Evolutionary conservation across 2,329 filamentous ascomycete species (phyloP), one percentile per base, ranked within the genome.

Genomic region (Sporothrix globosa): DNA sequence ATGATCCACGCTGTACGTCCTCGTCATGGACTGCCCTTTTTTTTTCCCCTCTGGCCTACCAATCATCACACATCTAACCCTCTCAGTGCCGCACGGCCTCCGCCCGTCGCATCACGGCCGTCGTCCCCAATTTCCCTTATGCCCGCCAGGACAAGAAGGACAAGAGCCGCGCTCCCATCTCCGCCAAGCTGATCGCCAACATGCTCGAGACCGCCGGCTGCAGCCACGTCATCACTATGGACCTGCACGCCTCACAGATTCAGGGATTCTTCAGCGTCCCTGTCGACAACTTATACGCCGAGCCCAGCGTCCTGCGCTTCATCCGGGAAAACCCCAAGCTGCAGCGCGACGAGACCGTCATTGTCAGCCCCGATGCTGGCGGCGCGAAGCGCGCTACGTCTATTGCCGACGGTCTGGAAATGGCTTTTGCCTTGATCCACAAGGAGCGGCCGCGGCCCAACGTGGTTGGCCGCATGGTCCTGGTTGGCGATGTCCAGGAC

Each of bases 131-230:
- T 82, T 98, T 97, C 82, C 94, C 94, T 39, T 98, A 98, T 78
- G 94, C 95, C 17, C 90, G 95, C 66, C 95, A 98, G 82, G 96
- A 98, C 81, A 98, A 98, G 85, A 98, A 98, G 83, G 74, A 75
- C 69, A 74, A 74, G 69, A 73, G 72, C 68, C 71, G 95, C 74
- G 95, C 96, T n/a, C 95, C 96, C 53, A 99, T 98, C 80, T 96
- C 92, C 54, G 95, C 95, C 27, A 96, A 96, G 80, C 86, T 98
- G 69, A 96, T 97, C 82, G 95, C 95, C 71, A 97, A 98, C 82
- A 97, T 98, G 94, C 86, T 98, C 70, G 93, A 97, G 80, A 96
- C 93, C 2, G 94, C 94, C 56, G 95, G 95, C 70, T 74, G 72
- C 73, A 75, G 76, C 72, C 76, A 77, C 70, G 91, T 97, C 78